Conservation (phyloP, 1,284 basidiomycete genomes). For the Malassezia psittaci region DNA sequence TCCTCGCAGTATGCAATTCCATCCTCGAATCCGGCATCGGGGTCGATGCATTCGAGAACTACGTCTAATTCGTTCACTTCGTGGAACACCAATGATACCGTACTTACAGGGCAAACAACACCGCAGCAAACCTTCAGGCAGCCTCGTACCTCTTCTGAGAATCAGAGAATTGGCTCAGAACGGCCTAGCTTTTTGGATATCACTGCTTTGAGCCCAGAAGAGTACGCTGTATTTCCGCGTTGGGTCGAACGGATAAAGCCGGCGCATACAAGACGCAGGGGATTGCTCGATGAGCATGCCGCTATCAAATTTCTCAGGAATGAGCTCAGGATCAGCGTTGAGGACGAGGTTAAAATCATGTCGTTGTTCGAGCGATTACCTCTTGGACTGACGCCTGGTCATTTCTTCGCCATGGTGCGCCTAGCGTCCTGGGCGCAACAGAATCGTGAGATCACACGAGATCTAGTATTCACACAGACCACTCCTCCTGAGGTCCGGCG, state of each 20-base stretch:
- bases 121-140: not conserved
- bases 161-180: not conserved
- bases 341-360: slow-evolving; percentile 44
- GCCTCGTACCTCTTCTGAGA: not conserved
- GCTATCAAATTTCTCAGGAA: slow-evolving; percentile 38
- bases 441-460: slow-evolving; percentile 23
- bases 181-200: slow-evolving; percentile 24
- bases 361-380: slow-evolving; percentile 44
- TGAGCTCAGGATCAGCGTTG: slow-evolving; percentile 33
- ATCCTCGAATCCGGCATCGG: not conserved
- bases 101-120: not conserved
- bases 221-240: slow-evolving; percentile 32
- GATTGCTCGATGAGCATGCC: slow-evolving; percentile 40
- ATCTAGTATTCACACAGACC: slow-evolving; percentile 41
- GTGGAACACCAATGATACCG: not conserved
- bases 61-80: not conserved
- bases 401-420: slow-evolving; percentile 44
- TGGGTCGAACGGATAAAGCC: slow-evolving; percentile 36
- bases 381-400: slow-evolving; percentile 34
- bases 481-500: slow-evolving; percentile 4
- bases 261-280: slow-evolving; percentile 33
- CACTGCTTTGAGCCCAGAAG: slow-evolving; percentile 43
- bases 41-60: slow-evolving; percentile 1
- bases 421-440: slow-evolving; percentile 44
- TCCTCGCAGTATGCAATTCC: not conserved